Conservation (phyloP, 2,329 filamentous ascomycete species). For the Lachnellula subtilissima region DNA sequence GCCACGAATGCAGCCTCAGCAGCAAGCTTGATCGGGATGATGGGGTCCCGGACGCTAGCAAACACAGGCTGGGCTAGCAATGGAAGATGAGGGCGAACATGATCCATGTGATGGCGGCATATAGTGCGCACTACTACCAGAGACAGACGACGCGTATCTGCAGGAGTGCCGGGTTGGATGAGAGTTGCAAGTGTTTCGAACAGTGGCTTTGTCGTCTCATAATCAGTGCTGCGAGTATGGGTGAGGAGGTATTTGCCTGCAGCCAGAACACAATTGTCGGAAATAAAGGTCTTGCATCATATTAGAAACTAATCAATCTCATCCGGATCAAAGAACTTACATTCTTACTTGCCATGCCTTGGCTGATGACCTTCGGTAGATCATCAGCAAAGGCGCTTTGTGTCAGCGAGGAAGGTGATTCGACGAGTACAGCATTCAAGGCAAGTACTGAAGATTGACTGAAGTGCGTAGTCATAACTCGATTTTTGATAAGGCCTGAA, state of each 20-base stretch:
- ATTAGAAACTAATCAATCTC: slow-evolving; percentile 10
- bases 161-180: slow-evolving; percentile 71
- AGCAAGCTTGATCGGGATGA: slow-evolving; percentile 93
- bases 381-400: slow-evolving; percentile 65
- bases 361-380: slow-evolving; percentile 68
- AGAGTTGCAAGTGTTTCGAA: slow-evolving; percentile 72
- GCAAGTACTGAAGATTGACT: slow-evolving; percentile 76
- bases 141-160: slow-evolving; percentile 78
- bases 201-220: slow-evolving; percentile 72
- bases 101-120: slow-evolving; percentile 70
- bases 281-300: slow-evolving; percentile 63
- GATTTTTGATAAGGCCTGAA: slow-evolving; percentile 54
- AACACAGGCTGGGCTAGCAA: slow-evolving; percentile 82
- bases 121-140: slow-evolving; percentile 86
- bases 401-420: slow-evolving; percentile 67
- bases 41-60: slow-evolving; percentile 78
- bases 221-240: slow-evolving; percentile 59
- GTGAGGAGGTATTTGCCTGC: slow-evolving; percentile 84
- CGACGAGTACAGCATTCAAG: slow-evolving; percentile 81
- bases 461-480: slow-evolving; percentile 73
- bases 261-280: slow-evolving; percentile 83
- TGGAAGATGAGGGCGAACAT: slow-evolving; percentile 75
- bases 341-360: slow-evolving; percentile 72
- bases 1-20: slow-evolving; percentile 92
- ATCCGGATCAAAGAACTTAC: slow-evolving; percentile 45